Percentiles rank a stretch among this genome's conserved stretches.
Conservation (phyloP, 306 rosid genomes). For the Cucurbita pepo region DNA sequence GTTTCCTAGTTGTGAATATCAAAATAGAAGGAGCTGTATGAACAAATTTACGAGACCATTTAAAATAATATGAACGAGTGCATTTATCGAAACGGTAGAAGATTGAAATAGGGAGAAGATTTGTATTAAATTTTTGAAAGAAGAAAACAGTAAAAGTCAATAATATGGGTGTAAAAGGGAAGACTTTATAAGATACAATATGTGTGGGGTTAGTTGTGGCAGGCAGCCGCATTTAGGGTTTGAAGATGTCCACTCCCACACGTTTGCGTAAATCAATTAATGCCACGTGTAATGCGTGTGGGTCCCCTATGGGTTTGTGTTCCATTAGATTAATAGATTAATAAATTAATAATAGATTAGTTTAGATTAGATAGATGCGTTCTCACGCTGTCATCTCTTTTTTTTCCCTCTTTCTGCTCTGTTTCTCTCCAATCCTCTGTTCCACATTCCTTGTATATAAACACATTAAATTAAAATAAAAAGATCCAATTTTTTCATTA, state of each 20-base stretch:
- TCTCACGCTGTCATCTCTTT: constrained; percentile 6
- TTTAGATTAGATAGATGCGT: background rate
- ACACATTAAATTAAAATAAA: background rate
- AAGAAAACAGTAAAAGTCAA: no score
- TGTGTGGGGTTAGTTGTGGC: background rate
- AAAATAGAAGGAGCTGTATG: no score
- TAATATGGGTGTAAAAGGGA: background rate
- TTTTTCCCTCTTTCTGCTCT: constrained; percentile 15
- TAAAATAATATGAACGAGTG: no score
- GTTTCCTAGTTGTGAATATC: no score
- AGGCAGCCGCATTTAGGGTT: background rate
- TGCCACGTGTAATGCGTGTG: constrained; percentile 28
- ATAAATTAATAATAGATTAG: no score
- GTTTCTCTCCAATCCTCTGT: background rate
- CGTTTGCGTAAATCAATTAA: constrained; percentile 7
- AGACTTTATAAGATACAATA: background rate
- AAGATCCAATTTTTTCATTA: background rate
- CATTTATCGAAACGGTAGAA: no score
- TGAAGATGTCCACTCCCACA: constrained; percentile 21
- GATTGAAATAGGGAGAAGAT: no score
- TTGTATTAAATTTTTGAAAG: no score
- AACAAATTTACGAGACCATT: no score
- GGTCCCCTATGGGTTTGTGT: constrained; percentile 8
- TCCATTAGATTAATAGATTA: no score
- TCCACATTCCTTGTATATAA: background rate